phyloP scores from a whole-genome alignment of 768 basidiomycete species.

The Russula abietina region DNA sequence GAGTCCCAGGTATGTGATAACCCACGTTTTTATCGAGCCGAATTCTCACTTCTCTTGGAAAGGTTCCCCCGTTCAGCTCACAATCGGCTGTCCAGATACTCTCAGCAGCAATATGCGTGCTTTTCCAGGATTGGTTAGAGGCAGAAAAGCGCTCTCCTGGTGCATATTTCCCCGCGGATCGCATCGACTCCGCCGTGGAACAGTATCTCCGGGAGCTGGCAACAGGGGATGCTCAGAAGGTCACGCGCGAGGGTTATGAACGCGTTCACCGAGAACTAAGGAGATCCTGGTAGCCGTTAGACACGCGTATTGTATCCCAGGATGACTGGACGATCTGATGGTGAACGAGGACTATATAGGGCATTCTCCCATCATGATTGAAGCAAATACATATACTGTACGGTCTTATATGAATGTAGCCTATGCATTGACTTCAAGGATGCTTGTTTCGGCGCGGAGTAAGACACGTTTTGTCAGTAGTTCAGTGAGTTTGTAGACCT shows the following conservation, averaged over 20 bases:
- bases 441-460: slow-evolving; percentile 70
- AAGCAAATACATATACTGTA: background rate
- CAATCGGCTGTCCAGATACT: slow-evolving; percentile 74
- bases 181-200: slow-evolving; percentile 66
- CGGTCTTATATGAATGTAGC: slow-evolving; percentile 22
- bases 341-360: background rate
- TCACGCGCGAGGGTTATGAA: slow-evolving; percentile 59
- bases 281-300: slow-evolving; percentile 53
- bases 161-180: slow-evolving; percentile 72
- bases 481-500: slow-evolving; percentile 64
- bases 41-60: background rate
- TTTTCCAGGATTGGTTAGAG: slow-evolving; percentile 77
- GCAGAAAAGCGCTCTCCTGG: slow-evolving; percentile 71
- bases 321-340: slow-evolving; percentile 11
- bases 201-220: slow-evolving; percentile 71
- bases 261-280: slow-evolving; percentile 64
- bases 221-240: slow-evolving; percentile 44
- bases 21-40: background rate
- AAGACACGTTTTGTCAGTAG: slow-evolving; percentile 52
- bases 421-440: slow-evolving; percentile 61
- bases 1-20: slow-evolving; percentile 43
- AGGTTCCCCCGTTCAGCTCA: slow-evolving; percentile 82
- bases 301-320: background rate
- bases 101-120: slow-evolving; percentile 73
- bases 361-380: slow-evolving; percentile 2